These are phyloP conservation scores for Hypoxylon sp. DNA, from an alignment of 2,329 filamentous ascomycete genomes.

Conservation along the genomic window DNA sequence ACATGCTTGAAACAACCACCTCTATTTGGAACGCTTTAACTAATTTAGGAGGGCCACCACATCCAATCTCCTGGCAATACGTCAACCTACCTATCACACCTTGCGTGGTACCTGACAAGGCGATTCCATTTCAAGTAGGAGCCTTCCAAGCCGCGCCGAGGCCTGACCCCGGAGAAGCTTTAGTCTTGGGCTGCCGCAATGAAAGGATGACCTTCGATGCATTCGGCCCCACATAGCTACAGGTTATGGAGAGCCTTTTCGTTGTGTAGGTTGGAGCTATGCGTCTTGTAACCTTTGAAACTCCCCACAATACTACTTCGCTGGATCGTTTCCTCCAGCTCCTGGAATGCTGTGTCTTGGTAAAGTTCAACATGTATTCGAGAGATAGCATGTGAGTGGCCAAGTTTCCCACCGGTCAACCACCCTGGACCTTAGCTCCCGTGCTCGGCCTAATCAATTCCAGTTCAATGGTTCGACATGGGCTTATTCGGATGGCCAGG, in stretches of 20 bases:
- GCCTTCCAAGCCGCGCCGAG: slow-evolving; percentile 34
- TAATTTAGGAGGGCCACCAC: slow-evolving; percentile 42
- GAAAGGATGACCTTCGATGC: slow-evolving; percentile 43
- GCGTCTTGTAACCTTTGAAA: slow-evolving; percentile 37
- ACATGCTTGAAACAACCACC: slow-evolving; percentile 48
- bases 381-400: slow-evolving; percentile 39
- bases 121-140: slow-evolving; percentile 53
- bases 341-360: slow-evolving; percentile 42
- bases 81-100: slow-evolving; percentile 43
- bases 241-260: slow-evolving; percentile 16
- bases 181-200: slow-evolving; percentile 30
- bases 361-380: slow-evolving; percentile 34
- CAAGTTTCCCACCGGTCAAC: slow-evolving; percentile 36
- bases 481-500: slow-evolving; percentile 30
- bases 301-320: slow-evolving; percentile 42
- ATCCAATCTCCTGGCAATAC: slow-evolving; percentile 47
- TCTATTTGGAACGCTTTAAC: slow-evolving; percentile 47
- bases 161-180: slow-evolving; percentile 34
- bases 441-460: slow-evolving; percentile 42
- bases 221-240: slow-evolving; percentile 30
- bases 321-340: slow-evolving; percentile 44
- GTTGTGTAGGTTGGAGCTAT: slow-evolving; percentile 17
- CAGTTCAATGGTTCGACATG: slow-evolving; percentile 34
- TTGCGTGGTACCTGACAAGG: slow-evolving; percentile 49
- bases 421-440: slow-evolving; percentile 37